Evolutionary conservation across 176 grass and related monocot species (phyloP).

Genomic region (Avena eriantha): DNA sequence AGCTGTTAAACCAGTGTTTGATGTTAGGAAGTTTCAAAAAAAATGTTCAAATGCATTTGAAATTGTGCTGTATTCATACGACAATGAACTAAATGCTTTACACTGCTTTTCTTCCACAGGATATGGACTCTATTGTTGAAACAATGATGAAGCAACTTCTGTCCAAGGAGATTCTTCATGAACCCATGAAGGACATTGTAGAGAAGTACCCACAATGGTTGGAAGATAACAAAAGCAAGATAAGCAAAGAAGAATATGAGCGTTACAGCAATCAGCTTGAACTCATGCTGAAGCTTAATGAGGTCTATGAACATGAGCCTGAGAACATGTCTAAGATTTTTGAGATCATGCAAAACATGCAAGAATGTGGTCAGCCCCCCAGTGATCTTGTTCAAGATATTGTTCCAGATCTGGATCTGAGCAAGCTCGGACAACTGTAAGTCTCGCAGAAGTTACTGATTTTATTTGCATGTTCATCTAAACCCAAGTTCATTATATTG

Average conservation of each 20-base stretch:
- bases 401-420: conserved; percentile 86
- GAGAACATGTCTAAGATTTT: conserved; percentile 83
- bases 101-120: conserved; percentile 50
- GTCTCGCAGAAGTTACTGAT: conserved; percentile 17
- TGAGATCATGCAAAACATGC: conserved; percentile 97
- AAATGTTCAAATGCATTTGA: background rate
- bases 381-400: conserved; percentile 91
- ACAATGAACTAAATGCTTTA: conserved; percentile 7
- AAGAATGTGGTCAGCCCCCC: conserved; percentile 95
- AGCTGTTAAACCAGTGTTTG: conserved; percentile 1
- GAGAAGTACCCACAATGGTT: conserved; percentile 95
- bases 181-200: conserved; percentile 97
- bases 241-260: conserved; percentile 78
- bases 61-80: background rate
- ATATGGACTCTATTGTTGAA: conserved; percentile 94
- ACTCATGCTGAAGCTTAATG: conserved; percentile 80
- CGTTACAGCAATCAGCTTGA: conserved; percentile 76
- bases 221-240: conserved; percentile 73
- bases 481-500: background rate
- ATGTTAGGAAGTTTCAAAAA: background rate
- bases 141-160: conserved; percentile 99
- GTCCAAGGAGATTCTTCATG: conserved; percentile 94
- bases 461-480: background rate
- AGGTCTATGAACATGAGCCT: conserved; percentile 87
- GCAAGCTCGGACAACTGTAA: conserved; percentile 88